Evolutionary conservation across 495 filamentous ascomycete species (phyloP).

Genomic region (Podospora conica): DNA sequence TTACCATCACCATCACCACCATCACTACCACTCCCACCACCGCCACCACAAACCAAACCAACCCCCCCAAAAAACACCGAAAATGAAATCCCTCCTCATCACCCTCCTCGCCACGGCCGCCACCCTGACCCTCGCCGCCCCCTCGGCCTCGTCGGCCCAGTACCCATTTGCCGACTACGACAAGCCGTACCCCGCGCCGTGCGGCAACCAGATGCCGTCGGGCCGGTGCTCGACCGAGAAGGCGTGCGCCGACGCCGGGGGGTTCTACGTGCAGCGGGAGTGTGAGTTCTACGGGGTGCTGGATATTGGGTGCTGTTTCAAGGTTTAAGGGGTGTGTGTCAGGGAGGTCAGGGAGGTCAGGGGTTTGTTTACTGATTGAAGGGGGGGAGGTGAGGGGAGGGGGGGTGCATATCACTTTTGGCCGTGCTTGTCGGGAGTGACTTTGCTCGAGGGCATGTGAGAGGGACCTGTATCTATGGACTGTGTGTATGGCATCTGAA

Average conservation of each 20-base stretch:
- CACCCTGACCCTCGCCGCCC: background rate
- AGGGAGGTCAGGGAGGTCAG: no score
- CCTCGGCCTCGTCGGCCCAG: background rate
- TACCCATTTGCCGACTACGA: slow-evolving; percentile 2
- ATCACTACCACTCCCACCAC: background rate
- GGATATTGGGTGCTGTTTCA: slow-evolving; percentile 5
- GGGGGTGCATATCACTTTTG: no score
- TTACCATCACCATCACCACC: no score
- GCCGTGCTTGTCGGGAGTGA: no score
- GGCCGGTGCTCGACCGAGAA: slow-evolving; percentile 2
- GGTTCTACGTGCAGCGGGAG: slow-evolving; percentile 1
- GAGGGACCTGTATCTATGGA: no score
- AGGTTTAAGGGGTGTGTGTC: background rate
- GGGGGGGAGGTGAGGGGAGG: no score
- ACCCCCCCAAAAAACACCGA: background rate
- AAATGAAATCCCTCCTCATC: slow-evolving; percentile 1
- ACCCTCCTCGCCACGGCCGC: background rate
- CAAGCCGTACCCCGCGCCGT: background rate
- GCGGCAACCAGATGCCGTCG: background rate
- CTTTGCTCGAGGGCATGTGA: no score
- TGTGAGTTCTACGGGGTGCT: background rate
- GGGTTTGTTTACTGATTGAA: no score
- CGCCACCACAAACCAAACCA: background rate
- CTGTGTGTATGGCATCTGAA: no score
- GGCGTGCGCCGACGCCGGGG: background rate